Percentiles rank a stretch among this genome's conserved stretches.
phyloP scores from a whole-genome alignment of 1,284 basidiomycete species.

The Malassezia yamatoensis region DNA sequence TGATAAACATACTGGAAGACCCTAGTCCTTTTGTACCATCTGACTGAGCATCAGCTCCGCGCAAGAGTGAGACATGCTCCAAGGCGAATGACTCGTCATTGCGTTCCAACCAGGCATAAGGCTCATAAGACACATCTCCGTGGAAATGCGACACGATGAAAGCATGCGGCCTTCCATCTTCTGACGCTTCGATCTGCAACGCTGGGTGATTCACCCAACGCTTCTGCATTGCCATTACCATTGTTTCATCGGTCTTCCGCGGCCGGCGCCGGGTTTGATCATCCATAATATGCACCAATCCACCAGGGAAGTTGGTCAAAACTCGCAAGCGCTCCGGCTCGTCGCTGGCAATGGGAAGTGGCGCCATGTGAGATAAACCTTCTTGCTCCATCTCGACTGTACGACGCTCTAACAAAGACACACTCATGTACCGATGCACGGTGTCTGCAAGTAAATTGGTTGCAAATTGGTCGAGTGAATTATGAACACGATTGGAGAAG shows the following conservation, averaged over 20 bases:
- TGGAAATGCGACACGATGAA: slow-evolving; percentile 89
- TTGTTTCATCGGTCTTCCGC: slow-evolving; percentile 83
- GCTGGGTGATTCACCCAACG: slow-evolving; percentile 85
- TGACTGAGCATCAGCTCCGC: slow-evolving; percentile 53
- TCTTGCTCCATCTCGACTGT: slow-evolving; percentile 73
- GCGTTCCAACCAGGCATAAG: slow-evolving; percentile 75
- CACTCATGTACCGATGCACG: slow-evolving; percentile 72
- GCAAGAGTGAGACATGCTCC: slow-evolving; percentile 79
- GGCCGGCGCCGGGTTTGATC: slow-evolving; percentile 76
- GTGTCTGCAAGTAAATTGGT: slow-evolving; percentile 92
- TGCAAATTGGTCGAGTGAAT: slow-evolving; percentile 90
- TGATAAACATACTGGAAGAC: slow-evolving; percentile 62
- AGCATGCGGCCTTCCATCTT: slow-evolving; percentile 63
- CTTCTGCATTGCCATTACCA: slow-evolving; percentile 88
- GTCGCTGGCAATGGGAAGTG: slow-evolving; percentile 56
- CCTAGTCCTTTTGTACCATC: slow-evolving; percentile 26
- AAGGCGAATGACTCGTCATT: slow-evolving; percentile 83
- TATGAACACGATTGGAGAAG: slow-evolving; percentile 57
- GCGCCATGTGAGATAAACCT: slow-evolving; percentile 64
- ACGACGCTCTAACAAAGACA: slow-evolving; percentile 66
- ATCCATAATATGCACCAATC: slow-evolving; percentile 92
- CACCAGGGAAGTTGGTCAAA: slow-evolving; percentile 75
- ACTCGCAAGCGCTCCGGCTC: slow-evolving; percentile 80
- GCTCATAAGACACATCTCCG: slow-evolving; percentile 79
- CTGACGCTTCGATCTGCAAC: slow-evolving; percentile 53